Conservation (phyloP, 352 stramenopile genomes). For the Nothophytophthora sp. region DNA sequence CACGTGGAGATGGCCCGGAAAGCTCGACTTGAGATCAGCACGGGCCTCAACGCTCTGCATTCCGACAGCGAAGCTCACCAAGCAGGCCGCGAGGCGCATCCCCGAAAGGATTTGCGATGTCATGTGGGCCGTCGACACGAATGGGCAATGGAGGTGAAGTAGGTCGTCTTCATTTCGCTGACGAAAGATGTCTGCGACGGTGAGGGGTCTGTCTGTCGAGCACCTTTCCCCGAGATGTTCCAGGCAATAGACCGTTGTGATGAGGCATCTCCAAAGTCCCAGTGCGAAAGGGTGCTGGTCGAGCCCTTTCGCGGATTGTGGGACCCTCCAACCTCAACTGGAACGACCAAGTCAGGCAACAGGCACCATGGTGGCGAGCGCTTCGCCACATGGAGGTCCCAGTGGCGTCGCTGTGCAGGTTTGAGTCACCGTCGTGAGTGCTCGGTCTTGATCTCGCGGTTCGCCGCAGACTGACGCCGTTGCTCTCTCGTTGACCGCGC, state of each 20-base stretch:
- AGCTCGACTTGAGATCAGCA: slow-evolving; percentile 10
- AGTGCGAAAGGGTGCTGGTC: slow-evolving; percentile 5
- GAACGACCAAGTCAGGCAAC: not conserved
- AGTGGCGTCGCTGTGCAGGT: slow-evolving; percentile 26
- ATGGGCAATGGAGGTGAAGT: too few species aligned
- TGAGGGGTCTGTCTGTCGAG: too few species aligned
- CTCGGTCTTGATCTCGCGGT: too few species aligned
- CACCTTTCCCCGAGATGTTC: too few species aligned
- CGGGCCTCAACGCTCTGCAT: slow-evolving; percentile 4
- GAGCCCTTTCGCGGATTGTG: slow-evolving; percentile 11
- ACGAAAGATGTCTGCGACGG: slow-evolving; percentile 8
- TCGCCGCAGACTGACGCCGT: not conserved
- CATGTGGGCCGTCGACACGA: too few species aligned
- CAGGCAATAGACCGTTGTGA: slow-evolving; percentile 1
- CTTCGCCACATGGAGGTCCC: not conserved
- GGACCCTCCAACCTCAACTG: too few species aligned
- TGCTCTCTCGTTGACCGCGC: not conserved
- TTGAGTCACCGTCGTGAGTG: not conserved
- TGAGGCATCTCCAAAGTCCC: not conserved
- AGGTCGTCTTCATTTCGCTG: too few species aligned
- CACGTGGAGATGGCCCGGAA: slow-evolving; percentile 35
- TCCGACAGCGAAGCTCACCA: not conserved
- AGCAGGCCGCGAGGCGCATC: slow-evolving; percentile 3
- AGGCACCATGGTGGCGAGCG: not conserved
- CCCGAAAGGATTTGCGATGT: too few species aligned